phyloP scores from a whole-genome alignment of 495 filamentous ascomycete species.

The Aspergillus campestris region DNA sequence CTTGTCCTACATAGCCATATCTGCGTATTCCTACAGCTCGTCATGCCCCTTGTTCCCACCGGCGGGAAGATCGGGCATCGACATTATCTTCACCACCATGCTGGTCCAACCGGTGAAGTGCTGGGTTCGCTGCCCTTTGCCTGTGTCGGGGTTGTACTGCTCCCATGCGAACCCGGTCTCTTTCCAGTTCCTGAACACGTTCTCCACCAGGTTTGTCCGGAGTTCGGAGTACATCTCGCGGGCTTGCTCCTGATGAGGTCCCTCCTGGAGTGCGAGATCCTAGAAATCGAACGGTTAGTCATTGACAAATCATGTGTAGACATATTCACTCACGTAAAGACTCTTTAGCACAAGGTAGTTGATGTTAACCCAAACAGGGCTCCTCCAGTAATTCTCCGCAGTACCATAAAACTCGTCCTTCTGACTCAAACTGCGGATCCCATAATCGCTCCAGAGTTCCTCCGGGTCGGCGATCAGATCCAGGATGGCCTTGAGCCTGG shows the following conservation, averaged over 20 bases:
- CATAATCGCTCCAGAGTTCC: constrained; percentile 79
- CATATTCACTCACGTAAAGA: constrained; percentile 59
- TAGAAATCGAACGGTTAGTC: constrained; percentile 11
- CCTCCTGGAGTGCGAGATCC: constrained; percentile 39
- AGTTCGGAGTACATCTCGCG: constrained; percentile 66
- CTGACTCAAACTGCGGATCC: constrained; percentile 81
- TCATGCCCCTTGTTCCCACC: constrained; percentile 25
- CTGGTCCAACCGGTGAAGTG: constrained; percentile 99
- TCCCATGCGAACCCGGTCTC: constrained; percentile 97
- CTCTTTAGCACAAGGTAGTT: constrained; percentile 82
- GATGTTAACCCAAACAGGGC: constrained; percentile 95
- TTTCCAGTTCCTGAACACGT: constrained; percentile 80
- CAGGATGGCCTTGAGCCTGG: constrained; percentile 62
- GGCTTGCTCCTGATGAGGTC: constrained; percentile 64
- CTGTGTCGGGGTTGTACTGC: constrained; percentile 93
- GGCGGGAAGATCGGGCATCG: constrained; percentile 57
- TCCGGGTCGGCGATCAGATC: constrained; percentile 71
- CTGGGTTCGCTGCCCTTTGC: constrained; percentile 85
- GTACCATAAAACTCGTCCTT: constrained; percentile 76
- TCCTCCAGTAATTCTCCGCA: constrained; percentile 94
- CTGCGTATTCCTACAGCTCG: constrained; percentile 25
- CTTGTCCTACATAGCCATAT: constrained; percentile 17
- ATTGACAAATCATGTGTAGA: constrained; percentile 7
- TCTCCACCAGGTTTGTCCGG: constrained; percentile 77
- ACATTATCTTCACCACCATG: constrained; percentile 95